phyloP scores from a whole-genome alignment of 495 filamentous ascomycete species.

The Podospora pseudopauciseta region DNA sequence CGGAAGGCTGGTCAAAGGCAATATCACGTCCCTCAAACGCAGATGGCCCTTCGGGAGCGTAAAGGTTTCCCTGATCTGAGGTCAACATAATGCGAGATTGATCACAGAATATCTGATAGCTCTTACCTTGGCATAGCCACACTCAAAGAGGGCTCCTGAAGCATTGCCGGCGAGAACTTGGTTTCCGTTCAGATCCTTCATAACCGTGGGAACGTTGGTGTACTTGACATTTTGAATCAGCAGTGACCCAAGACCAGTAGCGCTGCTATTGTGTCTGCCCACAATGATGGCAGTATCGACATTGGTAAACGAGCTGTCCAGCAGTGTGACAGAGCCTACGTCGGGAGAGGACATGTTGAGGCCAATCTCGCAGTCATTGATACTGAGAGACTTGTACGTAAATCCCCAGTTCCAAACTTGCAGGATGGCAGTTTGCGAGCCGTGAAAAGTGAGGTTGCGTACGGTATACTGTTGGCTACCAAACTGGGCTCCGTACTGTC shows the following conservation, averaged over 20 bases:
- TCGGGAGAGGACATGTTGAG: constrained; percentile 70
- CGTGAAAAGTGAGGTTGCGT: constrained; percentile 80
- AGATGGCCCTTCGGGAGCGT: constrained; percentile 25
- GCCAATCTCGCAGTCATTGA: constrained; percentile 72
- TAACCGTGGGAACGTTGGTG: constrained; percentile 48
- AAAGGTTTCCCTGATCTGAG: constrained; percentile 24
- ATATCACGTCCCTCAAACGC: constrained; percentile 19
- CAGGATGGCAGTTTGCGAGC: constrained; percentile 75
- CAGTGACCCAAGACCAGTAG: constrained; percentile 62
- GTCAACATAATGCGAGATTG: constrained; percentile 2
- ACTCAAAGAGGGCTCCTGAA: constrained; percentile 21
- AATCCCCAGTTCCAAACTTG: constrained; percentile 92
- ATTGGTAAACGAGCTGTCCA: constrained; percentile 72
- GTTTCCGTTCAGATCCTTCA: constrained; percentile 48
- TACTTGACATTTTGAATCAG: constrained; percentile 76
- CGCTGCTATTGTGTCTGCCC: constrained; percentile 52
- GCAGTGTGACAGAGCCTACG: constrained; percentile 72
- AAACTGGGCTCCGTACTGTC: constrained; percentile 56
- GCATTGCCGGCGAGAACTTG: constrained; percentile 43
- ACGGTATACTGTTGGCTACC: constrained; percentile 89
- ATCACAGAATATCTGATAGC: constrained; percentile 24
- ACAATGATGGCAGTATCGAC: constrained; percentile 61
- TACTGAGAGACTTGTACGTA: constrained; percentile 71
- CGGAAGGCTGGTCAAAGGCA: constrained; percentile 19
- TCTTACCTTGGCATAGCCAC: constrained; percentile 33